phyloP scores from a whole-genome alignment of 2,329 filamentous ascomycete species.

The Talaromyces marneffei region DNA sequence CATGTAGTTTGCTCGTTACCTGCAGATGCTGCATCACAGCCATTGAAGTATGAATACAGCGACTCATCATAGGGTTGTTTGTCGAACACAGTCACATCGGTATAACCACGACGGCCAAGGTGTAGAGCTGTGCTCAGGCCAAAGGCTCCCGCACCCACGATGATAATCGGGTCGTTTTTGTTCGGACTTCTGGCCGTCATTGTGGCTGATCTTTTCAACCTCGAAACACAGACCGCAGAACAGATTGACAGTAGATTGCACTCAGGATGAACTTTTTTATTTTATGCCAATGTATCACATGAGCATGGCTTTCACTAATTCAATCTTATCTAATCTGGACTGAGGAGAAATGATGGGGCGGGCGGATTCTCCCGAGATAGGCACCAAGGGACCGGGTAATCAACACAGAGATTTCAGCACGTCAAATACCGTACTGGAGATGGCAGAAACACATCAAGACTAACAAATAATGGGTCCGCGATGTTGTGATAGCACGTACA shows the following conservation, averaged over 20 bases:
- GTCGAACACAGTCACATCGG: slow-evolving; percentile 46
- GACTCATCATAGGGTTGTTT: slow-evolving; percentile 40
- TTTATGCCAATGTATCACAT: neutral
- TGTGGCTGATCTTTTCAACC: neutral
- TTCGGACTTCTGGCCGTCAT: neutral
- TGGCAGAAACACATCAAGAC: neutral
- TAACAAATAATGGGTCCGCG: neutral
- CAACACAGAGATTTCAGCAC: neutral
- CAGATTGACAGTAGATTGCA: neutral
- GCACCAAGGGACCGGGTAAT: no score
- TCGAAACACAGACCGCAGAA: neutral
- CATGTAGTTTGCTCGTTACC: slow-evolving; percentile 26
- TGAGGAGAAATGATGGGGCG: neutral
- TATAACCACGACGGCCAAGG: slow-evolving; percentile 43
- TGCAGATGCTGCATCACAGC: slow-evolving; percentile 43
- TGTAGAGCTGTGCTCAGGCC: slow-evolving; percentile 36
- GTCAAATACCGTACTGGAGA: neutral
- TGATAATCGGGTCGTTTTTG: slow-evolving; percentile 19
- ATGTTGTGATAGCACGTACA: neutral
- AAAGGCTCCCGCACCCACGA: slow-evolving; percentile 26
- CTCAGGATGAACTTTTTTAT: neutral
- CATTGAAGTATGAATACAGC: slow-evolving; percentile 38
- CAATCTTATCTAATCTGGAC: neutral
- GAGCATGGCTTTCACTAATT: neutral
- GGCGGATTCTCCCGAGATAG: slow-evolving; percentile 2